These are phyloP conservation scores for Parathielavia appendiculata DNA, from an alignment of 495 filamentous ascomycete genomes.

Conservation along the genomic window DNA sequence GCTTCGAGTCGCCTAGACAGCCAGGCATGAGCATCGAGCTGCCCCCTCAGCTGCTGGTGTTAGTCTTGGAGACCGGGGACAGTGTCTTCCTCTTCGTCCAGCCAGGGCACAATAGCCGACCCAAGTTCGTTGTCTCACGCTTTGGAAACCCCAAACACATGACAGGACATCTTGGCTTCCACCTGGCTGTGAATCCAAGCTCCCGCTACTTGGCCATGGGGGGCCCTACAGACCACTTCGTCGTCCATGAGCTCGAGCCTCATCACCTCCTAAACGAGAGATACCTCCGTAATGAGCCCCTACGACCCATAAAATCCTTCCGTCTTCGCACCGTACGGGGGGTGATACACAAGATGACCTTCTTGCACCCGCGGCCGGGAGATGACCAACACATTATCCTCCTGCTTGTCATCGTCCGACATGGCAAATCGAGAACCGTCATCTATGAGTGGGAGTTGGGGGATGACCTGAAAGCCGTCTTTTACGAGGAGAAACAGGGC, in stretches of 20 bases:
- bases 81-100: constrained; percentile 66
- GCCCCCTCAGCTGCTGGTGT: constrained; percentile 70
- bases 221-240: constrained; percentile 40
- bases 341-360: constrained; percentile 78
- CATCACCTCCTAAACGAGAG: constrained; percentile 42
- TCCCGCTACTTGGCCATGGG: constrained; percentile 46
- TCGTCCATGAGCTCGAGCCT: constrained; percentile 57
- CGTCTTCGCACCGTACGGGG: constrained; percentile 60
- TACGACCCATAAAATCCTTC: constrained; percentile 46
- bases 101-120: constrained; percentile 36
- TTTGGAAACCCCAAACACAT: constrained; percentile 53
- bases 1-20: constrained; percentile 6
- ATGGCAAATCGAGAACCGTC: constrained; percentile 56
- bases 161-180: constrained; percentile 55
- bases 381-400: constrained; percentile 67
- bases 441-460: constrained; percentile 70
- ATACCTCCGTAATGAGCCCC: constrained; percentile 29
- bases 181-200: constrained; percentile 76
- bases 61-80: constrained; percentile 64
- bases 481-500: constrained; percentile 39
- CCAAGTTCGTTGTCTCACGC: constrained; percentile 56
- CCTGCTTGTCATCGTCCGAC: constrained; percentile 61
- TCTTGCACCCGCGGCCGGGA: constrained; percentile 66
- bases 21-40: constrained; percentile 27
- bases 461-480: constrained; percentile 31